These are phyloP conservation scores for Fusarium transvaalense DNA, from an alignment of 2,329 filamentous ascomycete genomes.

Conservation along the genomic window DNA sequence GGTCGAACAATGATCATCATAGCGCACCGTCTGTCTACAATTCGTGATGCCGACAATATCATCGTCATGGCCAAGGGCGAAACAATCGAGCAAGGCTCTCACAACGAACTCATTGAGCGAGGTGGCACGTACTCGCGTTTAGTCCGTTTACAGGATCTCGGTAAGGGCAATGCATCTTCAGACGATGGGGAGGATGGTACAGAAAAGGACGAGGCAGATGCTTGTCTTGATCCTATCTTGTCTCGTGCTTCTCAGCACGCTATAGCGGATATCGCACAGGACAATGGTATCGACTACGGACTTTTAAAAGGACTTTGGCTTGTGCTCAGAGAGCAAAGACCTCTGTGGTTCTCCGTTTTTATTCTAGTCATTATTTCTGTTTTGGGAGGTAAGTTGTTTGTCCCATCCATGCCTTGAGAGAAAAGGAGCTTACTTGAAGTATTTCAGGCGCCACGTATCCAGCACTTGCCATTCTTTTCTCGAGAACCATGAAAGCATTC, in stretches of 20 bases:
- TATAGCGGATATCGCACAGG: slow-evolving; percentile 14
- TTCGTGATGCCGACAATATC: slow-evolving; percentile 73
- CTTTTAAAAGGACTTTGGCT: slow-evolving; percentile 50
- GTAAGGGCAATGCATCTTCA: slow-evolving; percentile 23
- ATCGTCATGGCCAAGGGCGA: slow-evolving; percentile 71
- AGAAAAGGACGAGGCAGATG: slow-evolving; percentile 55
- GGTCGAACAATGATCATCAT: slow-evolving; percentile 75
- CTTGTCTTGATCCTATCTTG: slow-evolving; percentile 45
- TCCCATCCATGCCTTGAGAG: not conserved
- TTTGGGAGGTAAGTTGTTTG: slow-evolving; percentile 46
- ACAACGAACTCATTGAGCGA: slow-evolving; percentile 65
- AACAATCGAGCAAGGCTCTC: slow-evolving; percentile 72
- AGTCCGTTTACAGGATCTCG: slow-evolving; percentile 60
- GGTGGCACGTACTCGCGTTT: slow-evolving; percentile 64
- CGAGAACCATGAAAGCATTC: slow-evolving; percentile 57
- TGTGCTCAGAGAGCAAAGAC: slow-evolving; percentile 50
- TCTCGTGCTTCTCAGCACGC: slow-evolving; percentile 44
- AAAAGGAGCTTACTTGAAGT: not conserved
- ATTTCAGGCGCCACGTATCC: slow-evolving; percentile 55
- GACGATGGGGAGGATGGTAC: slow-evolving; percentile 38
- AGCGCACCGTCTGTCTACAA: slow-evolving; percentile 70
- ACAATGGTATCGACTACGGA: slow-evolving; percentile 39
- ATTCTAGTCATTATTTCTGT: slow-evolving; percentile 43
- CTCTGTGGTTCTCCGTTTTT: slow-evolving; percentile 44
- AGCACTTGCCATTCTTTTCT: slow-evolving; percentile 56